Percentiles rank a stretch among this genome's conserved stretches.
These are phyloP conservation scores for Sporobolomyces pararoseus DNA, from an alignment of 768 basidiomycete species.

Conservation along the genomic window DNA sequence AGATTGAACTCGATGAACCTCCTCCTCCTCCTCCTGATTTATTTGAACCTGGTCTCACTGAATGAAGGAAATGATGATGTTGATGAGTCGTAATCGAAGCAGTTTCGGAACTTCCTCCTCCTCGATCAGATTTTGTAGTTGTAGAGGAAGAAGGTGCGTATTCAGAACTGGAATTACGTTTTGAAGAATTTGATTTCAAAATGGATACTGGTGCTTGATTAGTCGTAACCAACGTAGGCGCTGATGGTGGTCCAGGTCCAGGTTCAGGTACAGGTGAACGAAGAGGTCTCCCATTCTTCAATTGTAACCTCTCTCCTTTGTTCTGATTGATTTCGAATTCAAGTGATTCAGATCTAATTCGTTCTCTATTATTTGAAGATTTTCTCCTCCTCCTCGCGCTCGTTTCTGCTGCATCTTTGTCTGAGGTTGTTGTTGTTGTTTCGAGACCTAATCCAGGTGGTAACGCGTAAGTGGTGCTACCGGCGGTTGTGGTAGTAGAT, in stretches of 20 bases:
- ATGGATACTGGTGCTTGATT: background rate
- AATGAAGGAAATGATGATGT: background rate
- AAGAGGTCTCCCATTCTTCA: too few species aligned
- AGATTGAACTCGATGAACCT: too few species aligned
- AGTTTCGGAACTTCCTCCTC: too few species aligned
- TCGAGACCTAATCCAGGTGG: constrained; percentile 28
- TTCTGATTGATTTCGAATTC: too few species aligned
- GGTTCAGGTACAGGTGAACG: background rate
- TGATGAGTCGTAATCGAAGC: background rate
- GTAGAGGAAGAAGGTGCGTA: background rate
- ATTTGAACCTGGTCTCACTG: too few species aligned
- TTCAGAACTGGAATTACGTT: background rate
- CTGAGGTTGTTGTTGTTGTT: background rate
- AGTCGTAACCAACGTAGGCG: background rate
- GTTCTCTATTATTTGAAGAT: background rate
- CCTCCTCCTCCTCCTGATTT: too few species aligned
- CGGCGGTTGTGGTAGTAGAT: background rate
- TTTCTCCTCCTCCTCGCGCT: background rate
- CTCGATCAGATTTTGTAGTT: too few species aligned
- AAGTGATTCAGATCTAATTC: too few species aligned
- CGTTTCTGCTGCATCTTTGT: background rate
- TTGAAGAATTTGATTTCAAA: background rate
- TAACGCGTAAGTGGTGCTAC: constrained; percentile 3
- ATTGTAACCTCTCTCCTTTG: background rate
- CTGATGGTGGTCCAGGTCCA: background rate